phyloP scores from a whole-genome alignment of 331 rosid genomes.

The Pyracantha coccinea region DNA sequence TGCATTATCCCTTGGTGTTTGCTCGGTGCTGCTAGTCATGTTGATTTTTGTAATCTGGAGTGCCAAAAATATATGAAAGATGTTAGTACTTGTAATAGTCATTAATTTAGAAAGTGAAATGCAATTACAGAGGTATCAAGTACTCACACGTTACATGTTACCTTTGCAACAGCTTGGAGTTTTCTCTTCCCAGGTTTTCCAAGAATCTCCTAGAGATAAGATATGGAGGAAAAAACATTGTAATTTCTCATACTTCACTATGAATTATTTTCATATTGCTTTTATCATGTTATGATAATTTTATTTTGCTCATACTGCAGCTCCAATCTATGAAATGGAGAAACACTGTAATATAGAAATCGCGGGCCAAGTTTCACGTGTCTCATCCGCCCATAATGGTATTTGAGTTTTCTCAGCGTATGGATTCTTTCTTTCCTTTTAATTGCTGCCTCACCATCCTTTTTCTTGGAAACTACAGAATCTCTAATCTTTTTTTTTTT shows the following conservation, averaged over 20 bases:
- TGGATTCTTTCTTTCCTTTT: slow-evolving; percentile 23
- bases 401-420: slow-evolving; percentile 40
- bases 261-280: slow-evolving; percentile 3
- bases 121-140: slow-evolving; percentile 5
- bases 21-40: neutral
- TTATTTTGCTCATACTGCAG: slow-evolving; percentile 32
- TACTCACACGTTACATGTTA: slow-evolving; percentile 29
- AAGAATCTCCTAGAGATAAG: slow-evolving; percentile 75
- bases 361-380: slow-evolving; percentile 64
- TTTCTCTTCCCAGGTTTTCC: slow-evolving; percentile 95
- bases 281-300: slow-evolving; percentile 13
- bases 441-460: slow-evolving; percentile 8
- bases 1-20: neutral
- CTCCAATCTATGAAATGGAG: slow-evolving; percentile 70
- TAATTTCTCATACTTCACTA: slow-evolving; percentile 34
- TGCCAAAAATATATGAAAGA: neutral
- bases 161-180: slow-evolving; percentile 76
- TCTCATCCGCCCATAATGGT: slow-evolving; percentile 68
- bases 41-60: neutral
- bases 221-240: slow-evolving; percentile 69
- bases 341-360: slow-evolving; percentile 87
- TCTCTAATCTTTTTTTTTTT: neutral
- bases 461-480: neutral
- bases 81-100: no score
- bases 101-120: no score